Conservation (phyloP, 2,329 filamentous ascomycete genomes). For the Botrytis deweyae region DNA sequence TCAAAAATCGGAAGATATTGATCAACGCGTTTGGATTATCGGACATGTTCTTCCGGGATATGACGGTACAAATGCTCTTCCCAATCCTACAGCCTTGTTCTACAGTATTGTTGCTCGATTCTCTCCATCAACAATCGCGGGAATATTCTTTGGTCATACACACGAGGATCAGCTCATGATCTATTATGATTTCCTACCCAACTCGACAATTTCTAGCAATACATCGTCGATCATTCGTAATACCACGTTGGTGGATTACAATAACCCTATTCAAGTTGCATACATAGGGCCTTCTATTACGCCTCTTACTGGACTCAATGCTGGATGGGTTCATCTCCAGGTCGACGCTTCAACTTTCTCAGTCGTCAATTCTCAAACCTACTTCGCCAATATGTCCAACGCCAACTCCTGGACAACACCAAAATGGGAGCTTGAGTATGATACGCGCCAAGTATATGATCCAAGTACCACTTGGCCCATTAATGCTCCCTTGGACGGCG, state of each 20-base stretch:
- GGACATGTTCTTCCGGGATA: conserved; percentile 35
- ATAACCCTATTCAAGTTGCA: conserved; percentile 32
- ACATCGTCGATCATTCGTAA: conserved; percentile 21
- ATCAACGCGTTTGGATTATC: conserved; percentile 36
- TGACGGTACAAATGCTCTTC: conserved; percentile 30
- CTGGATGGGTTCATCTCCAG: conserved; percentile 35
- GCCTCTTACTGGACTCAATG: conserved; percentile 36
- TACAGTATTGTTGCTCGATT: conserved; percentile 36
- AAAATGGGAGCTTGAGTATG: conserved; percentile 38
- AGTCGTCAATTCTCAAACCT: conserved; percentile 36
- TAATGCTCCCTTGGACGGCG: conserved; percentile 34
- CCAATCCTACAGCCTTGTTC: conserved; percentile 35
- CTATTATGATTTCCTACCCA: conserved; percentile 35
- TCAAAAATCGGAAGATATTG: conserved; percentile 31
- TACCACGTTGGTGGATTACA: conserved; percentile 33
- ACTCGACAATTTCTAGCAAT: conserved; percentile 16
- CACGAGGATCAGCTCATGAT: conserved; percentile 40
- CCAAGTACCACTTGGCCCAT: conserved; percentile 29
- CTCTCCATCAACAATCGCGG: conserved; percentile 36
- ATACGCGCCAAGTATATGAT: conserved; percentile 32
- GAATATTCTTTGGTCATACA: conserved; percentile 41
- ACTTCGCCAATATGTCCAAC: conserved; percentile 34
- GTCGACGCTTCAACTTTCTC: conserved; percentile 36
- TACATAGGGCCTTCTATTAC: conserved; percentile 37
- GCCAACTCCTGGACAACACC: conserved; percentile 35